A percentile compares a stretch with the other conserved stretches of the same genome.
Evolutionary conservation across 2,329 filamentous ascomycete species (phyloP).

Genomic region (Aspergillus hiratsukae): DNA sequence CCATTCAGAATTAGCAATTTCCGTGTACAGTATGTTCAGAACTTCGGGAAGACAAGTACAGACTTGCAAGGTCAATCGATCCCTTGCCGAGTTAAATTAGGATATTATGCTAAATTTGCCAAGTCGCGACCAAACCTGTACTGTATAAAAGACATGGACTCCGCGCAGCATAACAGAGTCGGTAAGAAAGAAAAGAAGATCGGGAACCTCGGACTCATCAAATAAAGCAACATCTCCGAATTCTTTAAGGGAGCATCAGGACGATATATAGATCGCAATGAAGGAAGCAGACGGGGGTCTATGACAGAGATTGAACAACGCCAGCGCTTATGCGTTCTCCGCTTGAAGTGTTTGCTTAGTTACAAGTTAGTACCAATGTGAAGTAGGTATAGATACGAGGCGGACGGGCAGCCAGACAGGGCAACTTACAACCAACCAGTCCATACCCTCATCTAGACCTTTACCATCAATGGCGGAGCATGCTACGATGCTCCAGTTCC

Average conservation of each 20-base stretch:
- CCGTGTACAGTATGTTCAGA: not conserved
- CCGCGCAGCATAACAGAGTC: constrained; percentile 17
- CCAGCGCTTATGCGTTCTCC: constrained; percentile 37
- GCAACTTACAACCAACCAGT: constrained; percentile 82
- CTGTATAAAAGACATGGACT: constrained; percentile 33
- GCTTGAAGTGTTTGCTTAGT: constrained; percentile 41
- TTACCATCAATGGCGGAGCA: constrained; percentile 94
- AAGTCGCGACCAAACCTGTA: constrained; percentile 24
- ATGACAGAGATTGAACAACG: constrained; percentile 26
- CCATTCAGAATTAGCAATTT: not conserved
- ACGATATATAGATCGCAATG: constrained; percentile 21
- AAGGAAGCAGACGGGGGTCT: constrained; percentile 22
- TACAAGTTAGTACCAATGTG: constrained; percentile 9
- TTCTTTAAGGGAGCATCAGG: constrained; percentile 10
- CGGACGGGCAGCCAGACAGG: not conserved
- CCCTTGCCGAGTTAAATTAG: constrained; percentile 23
- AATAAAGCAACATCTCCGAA: constrained; percentile 4
- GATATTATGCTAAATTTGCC: constrained; percentile 28
- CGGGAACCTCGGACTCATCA: constrained; percentile 19
- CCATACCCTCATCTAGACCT: constrained; percentile 96
- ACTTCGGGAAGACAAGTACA: not conserved
- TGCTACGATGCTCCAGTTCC: constrained; percentile 99
- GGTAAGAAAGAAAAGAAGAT: constrained; percentile 19
- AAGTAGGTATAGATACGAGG: not conserved
- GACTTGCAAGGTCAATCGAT: not conserved